Evolutionary conservation across 2,329 filamentous ascomycete genomes (phyloP).

Genomic region (Orbilia quercus): DNA sequence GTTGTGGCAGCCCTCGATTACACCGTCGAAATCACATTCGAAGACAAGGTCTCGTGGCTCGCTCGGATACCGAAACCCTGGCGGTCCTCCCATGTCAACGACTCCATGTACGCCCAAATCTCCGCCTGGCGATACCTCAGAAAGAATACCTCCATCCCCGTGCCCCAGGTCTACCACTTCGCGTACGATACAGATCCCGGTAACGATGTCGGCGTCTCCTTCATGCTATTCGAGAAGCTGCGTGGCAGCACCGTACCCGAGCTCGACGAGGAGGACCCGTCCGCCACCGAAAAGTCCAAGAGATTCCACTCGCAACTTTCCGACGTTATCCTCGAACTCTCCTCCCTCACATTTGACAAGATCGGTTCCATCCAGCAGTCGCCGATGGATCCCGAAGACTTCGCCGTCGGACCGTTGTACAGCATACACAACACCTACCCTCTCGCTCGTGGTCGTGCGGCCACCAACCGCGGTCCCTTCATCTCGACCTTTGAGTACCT

Average conservation of each 20-base stretch:
- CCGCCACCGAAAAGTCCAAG: slow-evolving; percentile 29
- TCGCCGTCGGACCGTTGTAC: slow-evolving; percentile 49
- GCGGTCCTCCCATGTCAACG: slow-evolving; percentile 48
- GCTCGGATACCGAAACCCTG: slow-evolving; percentile 52
- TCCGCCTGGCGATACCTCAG: slow-evolving; percentile 52
- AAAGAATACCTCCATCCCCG: slow-evolving; percentile 44
- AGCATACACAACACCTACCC: slow-evolving; percentile 50
- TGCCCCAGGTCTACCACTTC: slow-evolving; percentile 45
- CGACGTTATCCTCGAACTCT: slow-evolving; percentile 50
- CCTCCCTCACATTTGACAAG: slow-evolving; percentile 38
- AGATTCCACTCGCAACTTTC: slow-evolving; percentile 54
- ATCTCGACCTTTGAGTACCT: slow-evolving; percentile 44
- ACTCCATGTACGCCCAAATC: slow-evolving; percentile 41
- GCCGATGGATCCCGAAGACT: slow-evolving; percentile 32
- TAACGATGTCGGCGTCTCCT: slow-evolving; percentile 39
- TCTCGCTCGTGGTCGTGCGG: slow-evolving; percentile 43
- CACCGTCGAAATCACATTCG: slow-evolving; percentile 41
- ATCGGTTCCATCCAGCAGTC: slow-evolving; percentile 51
- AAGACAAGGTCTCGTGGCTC: slow-evolving; percentile 51
- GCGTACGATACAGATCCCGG: slow-evolving; percentile 38
- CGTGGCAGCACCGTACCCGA: slow-evolving; percentile 39
- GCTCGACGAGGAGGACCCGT: slow-evolving; percentile 39
- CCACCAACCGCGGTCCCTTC: slow-evolving; percentile 45
- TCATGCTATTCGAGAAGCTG: slow-evolving; percentile 48
- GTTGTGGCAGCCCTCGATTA: slow-evolving; percentile 44